Evolutionary conservation across 208 protist species (phyloP), one percentile per base, ranked within the genome.

Genomic region (Leishmania major): DNA sequence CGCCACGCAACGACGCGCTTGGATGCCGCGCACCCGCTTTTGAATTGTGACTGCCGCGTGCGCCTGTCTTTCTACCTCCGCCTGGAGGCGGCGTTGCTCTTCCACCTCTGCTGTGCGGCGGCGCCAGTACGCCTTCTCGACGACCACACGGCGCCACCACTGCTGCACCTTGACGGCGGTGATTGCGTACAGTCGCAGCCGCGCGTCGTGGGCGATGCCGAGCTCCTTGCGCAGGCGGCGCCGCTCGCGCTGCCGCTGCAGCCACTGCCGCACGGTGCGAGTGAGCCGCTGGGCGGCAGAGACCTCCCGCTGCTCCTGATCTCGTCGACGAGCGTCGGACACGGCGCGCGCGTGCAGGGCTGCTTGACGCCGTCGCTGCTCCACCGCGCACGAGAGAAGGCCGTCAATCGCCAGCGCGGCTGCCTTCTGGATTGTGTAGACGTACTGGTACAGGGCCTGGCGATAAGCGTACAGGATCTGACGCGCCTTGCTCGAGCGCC

Each of bases 391-490:
- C 60, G 80, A 62, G 53, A 88, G 66, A 25, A 93, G 80, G 2
- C 93, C 87, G 2, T 90, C 85, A 43, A 96, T 90, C 53, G 91
- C 93, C 35, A 92, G 80, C 3, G 86, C 89, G 13, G 93, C 93
- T 0, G 91, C 91, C 76, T 94, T 92, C 79, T 97, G 94, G 28
- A 83, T 81, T 4, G 78, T 71, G 79, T 95, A 95, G 17, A 97
- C 81, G 60, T 85, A 79, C 2, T 60, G 55, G 78, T 95, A 97
- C 28, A 97, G 82, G 49, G 90, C 40, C 80, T 97, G 94, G 51
- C 87, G 92, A 10, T 91, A 89, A 22, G 75, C 60, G 57, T 89
- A 75, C 59, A 97, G 82, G 10, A 72, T 87, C 28, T 81, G 57
- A 0, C 91, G 87, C 8, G 94, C 92, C n/a, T 77, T 76, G 75